Base-by-base conservation (phyloP, 345 rosid species). In the Eutrema yunnanense region DNA sequence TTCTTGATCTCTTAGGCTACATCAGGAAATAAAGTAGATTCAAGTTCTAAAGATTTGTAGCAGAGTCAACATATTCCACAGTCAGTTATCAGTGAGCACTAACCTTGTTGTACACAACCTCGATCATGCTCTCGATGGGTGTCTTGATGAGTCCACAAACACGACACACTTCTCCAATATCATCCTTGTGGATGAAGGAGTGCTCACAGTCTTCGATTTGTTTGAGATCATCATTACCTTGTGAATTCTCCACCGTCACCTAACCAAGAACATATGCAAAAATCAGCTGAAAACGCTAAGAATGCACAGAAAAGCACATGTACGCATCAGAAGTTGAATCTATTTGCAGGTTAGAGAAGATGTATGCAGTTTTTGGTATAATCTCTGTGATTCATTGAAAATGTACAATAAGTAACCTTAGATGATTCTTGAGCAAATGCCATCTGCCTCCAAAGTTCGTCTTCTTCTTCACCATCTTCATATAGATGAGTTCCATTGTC, bases 131-230 rank as follows among this genome's bases (percentile, higher is more conserved):
- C 52, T 89, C 92, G 30, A 91, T 91, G 54, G 84, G 80, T 87
- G 79, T 85, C 59, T 80, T 75, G 55, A 91, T 83, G 43, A 91
- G 89, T 68, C 98, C 97, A 61, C 98, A 94, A 46, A 87, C 78
- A 33, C 92, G 92, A 75, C 98, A 94, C 12, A 91, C 97, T 85
- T 83, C 88, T 29, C 98, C 98, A 16, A 83, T 46, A 62, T 94
- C 98, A 68, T 94, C 98, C 88, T 87, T 91, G 82, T 85, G 69
- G 63, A 94, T 79, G 78, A 82, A 89, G 56, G 85, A 86, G 76
- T 94, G 98, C 22, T 88, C 93, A 71, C 98, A 94, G 49, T 76
- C 83, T 32, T 84, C 84, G 0, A 68, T 82, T 65, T 74, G 86
- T 43, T 46, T 56, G 51, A 34, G 67, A 34, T 86, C 89, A 47